phyloP scores from a whole-genome alignment of 163 green algal species.

The Scenedesmus sp. region DNA sequence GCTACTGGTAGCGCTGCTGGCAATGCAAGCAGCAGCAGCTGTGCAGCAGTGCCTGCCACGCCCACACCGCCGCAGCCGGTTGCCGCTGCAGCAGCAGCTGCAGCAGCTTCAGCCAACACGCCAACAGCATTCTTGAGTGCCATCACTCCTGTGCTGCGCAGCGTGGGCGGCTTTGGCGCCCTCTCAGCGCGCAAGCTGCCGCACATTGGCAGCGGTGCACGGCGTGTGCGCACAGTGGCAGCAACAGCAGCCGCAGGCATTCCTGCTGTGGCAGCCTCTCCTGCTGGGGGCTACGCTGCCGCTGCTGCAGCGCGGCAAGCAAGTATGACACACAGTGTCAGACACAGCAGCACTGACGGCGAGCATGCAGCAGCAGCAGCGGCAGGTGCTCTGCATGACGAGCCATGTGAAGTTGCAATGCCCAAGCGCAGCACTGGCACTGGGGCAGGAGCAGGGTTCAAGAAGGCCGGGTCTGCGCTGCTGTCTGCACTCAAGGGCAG shows the following conservation, averaged over 20 bases:
- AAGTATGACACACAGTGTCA: neutral
- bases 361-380: constrained; percentile 18
- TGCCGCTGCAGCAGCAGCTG: neutral
- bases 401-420: neutral
- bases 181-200: constrained; percentile 19
- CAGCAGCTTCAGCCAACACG: neutral
- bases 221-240: constrained; percentile 8
- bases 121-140: neutral
- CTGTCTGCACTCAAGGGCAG: neutral
- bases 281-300: neutral
- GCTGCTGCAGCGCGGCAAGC: neutral
- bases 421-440: neutral
- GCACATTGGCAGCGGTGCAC: constrained; percentile 17
- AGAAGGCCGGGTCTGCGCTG: neutral
- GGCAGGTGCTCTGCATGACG: neutral
- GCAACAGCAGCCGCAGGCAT: neutral
- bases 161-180: neutral
- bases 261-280: neutral
- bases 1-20: neutral
- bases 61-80: neutral
- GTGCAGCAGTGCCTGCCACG: neutral
- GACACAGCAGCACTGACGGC: neutral
- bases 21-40: neutral
- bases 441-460: neutral
- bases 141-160: neutral